Percentiles rank a stretch among this genome's conserved stretches.
phyloP scores from a whole-genome alignment of 352 stramenopile species.

The Phytopythium sindhum region DNA sequence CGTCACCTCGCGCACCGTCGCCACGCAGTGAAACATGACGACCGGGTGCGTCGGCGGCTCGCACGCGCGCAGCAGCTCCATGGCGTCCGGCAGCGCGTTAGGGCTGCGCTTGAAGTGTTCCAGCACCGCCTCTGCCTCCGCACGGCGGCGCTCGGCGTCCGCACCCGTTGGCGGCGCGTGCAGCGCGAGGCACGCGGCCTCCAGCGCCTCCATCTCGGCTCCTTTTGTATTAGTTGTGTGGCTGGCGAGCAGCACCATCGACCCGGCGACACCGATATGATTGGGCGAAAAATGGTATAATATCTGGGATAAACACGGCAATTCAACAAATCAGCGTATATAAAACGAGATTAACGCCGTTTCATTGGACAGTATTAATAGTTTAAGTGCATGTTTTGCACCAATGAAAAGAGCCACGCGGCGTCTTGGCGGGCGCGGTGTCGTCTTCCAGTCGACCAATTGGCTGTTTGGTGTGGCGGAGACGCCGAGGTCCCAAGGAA shows the following conservation, averaged over 20 bases:
- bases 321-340: background rate
- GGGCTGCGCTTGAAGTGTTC: constrained; percentile 84
- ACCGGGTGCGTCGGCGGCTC: constrained; percentile 36
- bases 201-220: constrained; percentile 47
- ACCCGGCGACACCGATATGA: background rate
- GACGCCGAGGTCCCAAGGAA: too few species aligned
- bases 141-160: constrained; percentile 44
- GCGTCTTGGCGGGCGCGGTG: background rate
- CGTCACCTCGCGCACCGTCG: constrained; percentile 71
- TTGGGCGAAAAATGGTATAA: background rate
- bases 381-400: background rate
- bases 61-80: constrained; percentile 38
- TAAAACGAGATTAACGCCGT: background rate
- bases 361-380: background rate
- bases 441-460: constrained; percentile 5
- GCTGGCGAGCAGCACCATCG: background rate
- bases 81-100: constrained; percentile 52
- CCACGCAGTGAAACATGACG: constrained; percentile 82
- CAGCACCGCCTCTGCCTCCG: constrained; percentile 60
- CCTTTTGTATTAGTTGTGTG: background rate
- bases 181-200: constrained; percentile 67
- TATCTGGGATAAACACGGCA: background rate
- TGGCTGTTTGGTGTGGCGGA: constrained; percentile 3
- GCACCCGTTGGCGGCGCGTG: constrained; percentile 54
- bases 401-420: background rate